Conservation (phyloP, 306 rosid genomes). For the Mimosa pudica region DNA sequence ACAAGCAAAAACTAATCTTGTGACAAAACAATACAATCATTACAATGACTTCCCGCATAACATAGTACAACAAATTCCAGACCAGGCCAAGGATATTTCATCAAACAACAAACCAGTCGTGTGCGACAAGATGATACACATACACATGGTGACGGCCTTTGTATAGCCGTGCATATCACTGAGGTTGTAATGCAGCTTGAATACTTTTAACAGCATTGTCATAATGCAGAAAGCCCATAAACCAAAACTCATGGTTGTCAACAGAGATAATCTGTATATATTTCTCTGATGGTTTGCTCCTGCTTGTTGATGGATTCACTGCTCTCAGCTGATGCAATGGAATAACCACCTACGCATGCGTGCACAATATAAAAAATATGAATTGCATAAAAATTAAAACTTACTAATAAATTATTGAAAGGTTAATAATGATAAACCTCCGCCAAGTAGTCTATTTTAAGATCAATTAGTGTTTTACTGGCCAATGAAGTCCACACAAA, state of each 20-base stretch:
- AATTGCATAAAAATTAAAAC: neutral
- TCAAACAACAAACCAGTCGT: conserved; percentile 35
- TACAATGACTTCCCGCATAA: conserved; percentile 5
- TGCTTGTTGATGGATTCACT: conserved; percentile 88
- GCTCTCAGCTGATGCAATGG: conserved; percentile 90
- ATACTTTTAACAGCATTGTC: conserved; percentile 83
- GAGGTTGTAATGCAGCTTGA: conserved; percentile 63
- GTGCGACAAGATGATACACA: conserved; percentile 7
- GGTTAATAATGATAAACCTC: neutral
- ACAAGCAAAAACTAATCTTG: neutral
- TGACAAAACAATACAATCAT: neutral
- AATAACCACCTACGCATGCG: conserved; percentile 66
- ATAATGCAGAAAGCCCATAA: conserved; percentile 90
- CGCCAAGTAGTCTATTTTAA: neutral
- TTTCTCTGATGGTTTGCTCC: conserved; percentile 71
- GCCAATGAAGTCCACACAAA: neutral
- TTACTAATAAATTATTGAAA: neutral
- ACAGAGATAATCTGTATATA: conserved; percentile 84
- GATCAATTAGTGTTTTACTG: neutral
- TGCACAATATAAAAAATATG: neutral
- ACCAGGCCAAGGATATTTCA: conserved; percentile 29
- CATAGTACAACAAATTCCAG: conserved; percentile 32
- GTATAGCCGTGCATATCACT: conserved; percentile 32
- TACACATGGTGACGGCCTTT: conserved; percentile 10
- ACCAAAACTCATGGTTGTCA: conserved; percentile 98